Conservation (phyloP, 345 rosid genomes). For the Citrus reticulata region DNA sequence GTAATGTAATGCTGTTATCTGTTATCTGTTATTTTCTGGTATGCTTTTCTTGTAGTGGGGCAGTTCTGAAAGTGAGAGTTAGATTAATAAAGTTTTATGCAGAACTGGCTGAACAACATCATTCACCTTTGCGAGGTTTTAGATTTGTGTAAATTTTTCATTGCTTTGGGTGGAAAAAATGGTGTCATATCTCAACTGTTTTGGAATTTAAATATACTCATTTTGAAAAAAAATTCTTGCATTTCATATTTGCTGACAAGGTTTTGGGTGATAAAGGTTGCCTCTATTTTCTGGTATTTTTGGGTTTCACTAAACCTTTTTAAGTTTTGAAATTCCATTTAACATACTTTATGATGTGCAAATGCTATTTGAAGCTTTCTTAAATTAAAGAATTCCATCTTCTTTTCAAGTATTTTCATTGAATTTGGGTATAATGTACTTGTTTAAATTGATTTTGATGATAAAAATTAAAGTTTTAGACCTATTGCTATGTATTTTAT, state of each 20-base stretch:
- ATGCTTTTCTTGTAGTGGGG: background rate
- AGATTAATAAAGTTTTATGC: background rate
- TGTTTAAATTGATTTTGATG: too few relatives aligned
- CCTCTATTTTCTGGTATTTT: background rate
- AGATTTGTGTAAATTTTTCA: background rate
- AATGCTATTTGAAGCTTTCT: background rate
- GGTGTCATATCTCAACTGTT: background rate
- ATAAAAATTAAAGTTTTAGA: too few relatives aligned
- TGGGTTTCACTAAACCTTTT: background rate
- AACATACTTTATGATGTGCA: background rate
- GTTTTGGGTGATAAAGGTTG: background rate
- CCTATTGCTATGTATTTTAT: too few relatives aligned
- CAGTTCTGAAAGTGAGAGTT: background rate
- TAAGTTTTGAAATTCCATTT: background rate
- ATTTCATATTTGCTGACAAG: background rate
- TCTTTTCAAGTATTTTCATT: too few relatives aligned
- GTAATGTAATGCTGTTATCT: background rate
- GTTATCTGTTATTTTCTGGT: background rate
- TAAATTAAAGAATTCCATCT: too few relatives aligned
- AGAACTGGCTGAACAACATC: background rate
- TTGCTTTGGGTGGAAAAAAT: background rate
- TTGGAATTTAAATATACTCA: background rate
- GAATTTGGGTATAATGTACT: too few relatives aligned
- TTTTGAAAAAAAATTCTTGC: background rate
- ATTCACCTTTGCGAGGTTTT: background rate